Percentiles rank a stretch among this genome's conserved stretches.
phyloP scores from a whole-genome alignment of 129 eudicot species.

The Ambrosia trifida region DNA sequence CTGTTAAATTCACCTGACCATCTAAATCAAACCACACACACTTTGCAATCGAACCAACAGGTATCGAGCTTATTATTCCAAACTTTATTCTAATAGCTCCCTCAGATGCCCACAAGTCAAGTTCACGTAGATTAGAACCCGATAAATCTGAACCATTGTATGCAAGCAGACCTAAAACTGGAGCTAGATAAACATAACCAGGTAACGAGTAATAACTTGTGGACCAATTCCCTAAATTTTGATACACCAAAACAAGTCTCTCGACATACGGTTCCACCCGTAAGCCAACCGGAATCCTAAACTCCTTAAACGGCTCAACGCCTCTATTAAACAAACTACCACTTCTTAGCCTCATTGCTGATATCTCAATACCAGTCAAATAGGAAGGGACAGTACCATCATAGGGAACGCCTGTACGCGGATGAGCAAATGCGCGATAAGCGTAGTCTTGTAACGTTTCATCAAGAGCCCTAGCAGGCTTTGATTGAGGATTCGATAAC shows the following conservation, averaged over 20 bases:
- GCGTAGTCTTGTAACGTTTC: conserved; percentile 76
- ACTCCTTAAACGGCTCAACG: conserved; percentile 52
- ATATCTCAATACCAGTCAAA: conserved; percentile 62
- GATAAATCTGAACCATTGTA: conserved; percentile 65
- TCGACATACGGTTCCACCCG: conserved; percentile 60
- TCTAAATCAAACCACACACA: conserved; percentile 61
- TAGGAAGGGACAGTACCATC: conserved; percentile 63
- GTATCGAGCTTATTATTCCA: conserved; percentile 39
- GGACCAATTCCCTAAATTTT: conserved; percentile 74
- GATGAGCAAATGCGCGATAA: conserved; percentile 52
- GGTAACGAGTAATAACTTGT: conserved; percentile 54
- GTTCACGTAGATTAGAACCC: conserved; percentile 48
- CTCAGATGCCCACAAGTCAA: conserved; percentile 51
- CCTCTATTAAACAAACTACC: conserved; percentile 66
- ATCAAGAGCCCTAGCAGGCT: conserved; percentile 57
- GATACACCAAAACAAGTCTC: conserved; percentile 77
- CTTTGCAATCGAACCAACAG: conserved; percentile 44
- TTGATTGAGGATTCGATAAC: conserved; percentile 29
- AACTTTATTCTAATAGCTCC: conserved; percentile 53
- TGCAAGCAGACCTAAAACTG: conserved; percentile 79
- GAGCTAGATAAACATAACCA: conserved; percentile 59
- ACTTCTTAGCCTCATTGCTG: conserved; percentile 74
- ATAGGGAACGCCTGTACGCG: conserved; percentile 59
- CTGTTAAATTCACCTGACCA: conserved; percentile 57
- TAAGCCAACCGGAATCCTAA: conserved; percentile 58